Conservation (phyloP, 1,284 basidiomycete species). For the Trichosporon coremiiforme region DNA sequence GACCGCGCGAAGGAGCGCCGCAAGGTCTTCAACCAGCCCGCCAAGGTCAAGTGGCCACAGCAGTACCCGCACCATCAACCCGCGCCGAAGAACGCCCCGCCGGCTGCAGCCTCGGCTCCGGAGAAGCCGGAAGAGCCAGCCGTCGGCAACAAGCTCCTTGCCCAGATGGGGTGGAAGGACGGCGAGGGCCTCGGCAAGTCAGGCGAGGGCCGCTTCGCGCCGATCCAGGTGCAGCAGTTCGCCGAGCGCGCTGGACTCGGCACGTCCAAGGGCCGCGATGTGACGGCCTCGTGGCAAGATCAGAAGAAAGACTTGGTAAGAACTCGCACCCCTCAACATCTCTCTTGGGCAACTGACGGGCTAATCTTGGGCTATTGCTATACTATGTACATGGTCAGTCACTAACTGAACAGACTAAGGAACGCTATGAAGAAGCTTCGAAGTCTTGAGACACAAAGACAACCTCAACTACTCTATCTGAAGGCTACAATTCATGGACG, state of each 20-base stretch:
- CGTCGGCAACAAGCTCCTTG: slow-evolving; percentile 83
- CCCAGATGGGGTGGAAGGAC: slow-evolving; percentile 94
- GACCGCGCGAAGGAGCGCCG: slow-evolving; percentile 88
- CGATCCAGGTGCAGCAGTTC: slow-evolving; percentile 81
- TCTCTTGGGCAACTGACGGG: slow-evolving; percentile 8
- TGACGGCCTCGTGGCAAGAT: slow-evolving; percentile 14
- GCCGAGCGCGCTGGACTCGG: slow-evolving; percentile 82
- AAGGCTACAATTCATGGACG: background rate
- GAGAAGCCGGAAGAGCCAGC: slow-evolving; percentile 16
- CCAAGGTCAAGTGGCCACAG: slow-evolving; percentile 64
- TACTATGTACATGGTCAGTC: background rate
- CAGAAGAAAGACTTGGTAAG: slow-evolving; percentile 20
- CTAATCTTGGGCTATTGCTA: background rate
- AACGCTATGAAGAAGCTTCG: slow-evolving; percentile 16
- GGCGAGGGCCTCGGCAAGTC: slow-evolving; percentile 79
- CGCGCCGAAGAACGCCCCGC: background rate
- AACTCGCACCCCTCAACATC: background rate
- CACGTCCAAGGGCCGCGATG: slow-evolving; percentile 79
- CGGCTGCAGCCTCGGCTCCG: background rate
- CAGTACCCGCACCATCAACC: slow-evolving; percentile 44
- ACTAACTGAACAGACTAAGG: slow-evolving; percentile 18
- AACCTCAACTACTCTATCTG: background rate
- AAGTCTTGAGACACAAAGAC: background rate
- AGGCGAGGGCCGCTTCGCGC: slow-evolving; percentile 80
- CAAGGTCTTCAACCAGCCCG: slow-evolving; percentile 84